Base-by-base conservation (phyloP, 139 green algal species). In the Limnomonas spitsbergensis region DNA sequence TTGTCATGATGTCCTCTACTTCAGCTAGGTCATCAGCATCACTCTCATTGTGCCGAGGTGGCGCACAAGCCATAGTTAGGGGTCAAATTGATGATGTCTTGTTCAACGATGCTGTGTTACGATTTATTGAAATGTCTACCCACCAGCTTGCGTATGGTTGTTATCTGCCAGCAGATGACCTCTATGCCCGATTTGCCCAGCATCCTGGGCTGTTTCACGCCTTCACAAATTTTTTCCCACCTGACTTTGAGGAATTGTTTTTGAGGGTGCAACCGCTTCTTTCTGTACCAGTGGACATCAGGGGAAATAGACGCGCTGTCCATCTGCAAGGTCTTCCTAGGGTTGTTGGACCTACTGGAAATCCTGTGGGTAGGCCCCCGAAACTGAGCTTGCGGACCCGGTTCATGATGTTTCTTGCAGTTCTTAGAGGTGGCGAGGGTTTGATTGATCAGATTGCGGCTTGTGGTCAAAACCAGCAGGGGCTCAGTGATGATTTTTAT, bases 401-500 rank as follows among this genome's bases (percentile, higher is more conserved):
- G 47, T 61, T 61, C 47, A 61, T 61, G 47, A 20, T 61, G 47
- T 61, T 61, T 61, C 20, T 61, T 29, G 20, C 14, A 14, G 47
- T 61, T 61, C 47, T 61, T 14, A 14, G 47, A 29, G 47, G 47
- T 61, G 47, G 47, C 14, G 14, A 29, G 14, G 47, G 14, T 29
- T 29, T 61, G 14, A 61, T 61, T 29, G 47, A 61, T 61, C 47
- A 61, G 20, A 61, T 61, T 61, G 20, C 20, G 20, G 47, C 20
- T 61, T 61, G 20, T 61, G 47, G 47, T 14, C 47, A 29, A 61
- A 61, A 61, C 20, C 47, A 61, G 20, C 47, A 61, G 20, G 47
- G 47, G 14, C 47, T 61, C 47, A 61, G 47, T 61, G 47, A 61
- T 61, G 47, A 61, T 61, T 61, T 61, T 61, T 61, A 61, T 20